Conservation (phyloP, 257 asterid species). For the Solanum verrucosum region DNA sequence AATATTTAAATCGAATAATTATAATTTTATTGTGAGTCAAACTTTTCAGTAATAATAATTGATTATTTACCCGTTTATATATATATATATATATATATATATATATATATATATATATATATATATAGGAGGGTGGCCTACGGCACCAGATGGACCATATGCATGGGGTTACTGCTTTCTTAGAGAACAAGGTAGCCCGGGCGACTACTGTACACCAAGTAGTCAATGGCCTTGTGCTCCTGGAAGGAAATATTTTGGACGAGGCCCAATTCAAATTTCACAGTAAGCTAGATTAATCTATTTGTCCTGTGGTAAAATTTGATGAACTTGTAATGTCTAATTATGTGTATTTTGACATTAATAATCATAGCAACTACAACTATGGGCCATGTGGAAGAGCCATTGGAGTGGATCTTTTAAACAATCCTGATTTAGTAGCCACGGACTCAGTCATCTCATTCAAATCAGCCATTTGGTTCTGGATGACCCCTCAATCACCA, state of each 20-base stretch:
- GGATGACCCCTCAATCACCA: conserved; percentile 31
- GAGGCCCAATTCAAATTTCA: conserved; percentile 26
- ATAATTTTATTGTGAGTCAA: background rate
- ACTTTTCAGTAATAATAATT: background rate
- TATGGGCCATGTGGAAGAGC: conserved; percentile 22
- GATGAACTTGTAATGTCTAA: background rate
- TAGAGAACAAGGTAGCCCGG: conserved; percentile 12
- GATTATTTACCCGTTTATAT: background rate
- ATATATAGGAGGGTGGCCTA: conserved; percentile 18
- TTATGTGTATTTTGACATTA: background rate
- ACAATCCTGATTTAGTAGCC: conserved; percentile 24
- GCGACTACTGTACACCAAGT: background rate
- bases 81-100: background rate
- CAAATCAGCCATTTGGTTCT: conserved; percentile 28
- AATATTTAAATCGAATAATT: too few species aligned
- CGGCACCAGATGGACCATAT: conserved; percentile 25
- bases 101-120: background rate
- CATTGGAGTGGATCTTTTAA: conserved; percentile 1
- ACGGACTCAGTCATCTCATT: conserved; percentile 14
- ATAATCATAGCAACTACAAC: conserved; percentile 20
- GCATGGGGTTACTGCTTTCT: conserved; percentile 30
- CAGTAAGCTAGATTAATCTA: background rate
- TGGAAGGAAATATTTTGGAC: conserved; percentile 11
- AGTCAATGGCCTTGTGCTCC: conserved; percentile 25
- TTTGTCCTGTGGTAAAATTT: background rate